phyloP scores from a whole-genome alignment of 1,284 basidiomycete species.

The Ganoderma boninense region DNA sequence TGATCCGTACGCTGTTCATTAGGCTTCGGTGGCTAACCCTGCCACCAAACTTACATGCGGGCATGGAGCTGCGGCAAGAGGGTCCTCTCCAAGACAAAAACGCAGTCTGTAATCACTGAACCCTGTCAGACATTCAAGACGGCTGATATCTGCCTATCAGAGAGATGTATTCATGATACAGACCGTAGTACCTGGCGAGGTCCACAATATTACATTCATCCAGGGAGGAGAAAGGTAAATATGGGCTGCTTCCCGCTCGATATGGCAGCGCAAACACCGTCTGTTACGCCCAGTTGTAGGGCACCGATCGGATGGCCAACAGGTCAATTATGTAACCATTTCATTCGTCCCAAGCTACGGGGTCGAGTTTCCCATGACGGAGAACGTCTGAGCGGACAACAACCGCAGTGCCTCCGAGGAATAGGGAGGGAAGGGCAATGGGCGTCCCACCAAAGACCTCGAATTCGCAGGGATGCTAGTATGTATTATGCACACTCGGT shows the following conservation, averaged over 20 bases:
- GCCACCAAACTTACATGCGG: not conserved
- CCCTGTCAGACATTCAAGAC: not conserved
- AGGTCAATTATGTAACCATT: not conserved
- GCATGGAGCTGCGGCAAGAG: not conserved
- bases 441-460: not conserved
- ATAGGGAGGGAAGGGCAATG: not conserved
- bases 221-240: not conserved
- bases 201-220: not conserved
- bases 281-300: not conserved
- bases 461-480: not conserved
- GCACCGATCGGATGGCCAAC: not conserved
- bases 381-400: constrained; percentile 6
- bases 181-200: not conserved
- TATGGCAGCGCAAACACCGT: not conserved
- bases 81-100: not conserved
- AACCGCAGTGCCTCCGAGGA: constrained; percentile 17
- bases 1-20: not conserved
- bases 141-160: not conserved
- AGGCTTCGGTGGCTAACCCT: not conserved
- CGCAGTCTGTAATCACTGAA: not conserved
- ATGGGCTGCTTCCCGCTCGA: not conserved
- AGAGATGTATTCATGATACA: not conserved
- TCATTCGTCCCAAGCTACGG: not conserved
- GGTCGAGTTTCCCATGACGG: not conserved
- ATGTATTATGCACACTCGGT: not conserved